Evolutionary conservation across 306 rosid species (phyloP).

Genomic region (Ziziphus jujuba): DNA sequence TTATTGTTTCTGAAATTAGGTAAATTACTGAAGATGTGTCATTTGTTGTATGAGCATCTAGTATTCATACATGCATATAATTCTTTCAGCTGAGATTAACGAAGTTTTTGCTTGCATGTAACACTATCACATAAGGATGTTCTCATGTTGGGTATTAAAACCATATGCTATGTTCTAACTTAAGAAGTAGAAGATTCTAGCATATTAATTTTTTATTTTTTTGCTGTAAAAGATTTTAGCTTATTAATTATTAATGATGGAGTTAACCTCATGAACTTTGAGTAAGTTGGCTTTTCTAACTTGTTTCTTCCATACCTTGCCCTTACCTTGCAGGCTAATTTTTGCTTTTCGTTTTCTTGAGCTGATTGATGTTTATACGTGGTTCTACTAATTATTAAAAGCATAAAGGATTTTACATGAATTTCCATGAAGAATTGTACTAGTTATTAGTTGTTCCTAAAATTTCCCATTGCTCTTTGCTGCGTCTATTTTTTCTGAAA

Average conservation of each 20-base stretch:
- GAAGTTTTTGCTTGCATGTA: neutral
- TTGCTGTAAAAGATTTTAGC: neutral
- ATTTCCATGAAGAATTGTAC: neutral
- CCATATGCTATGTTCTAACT: neutral
- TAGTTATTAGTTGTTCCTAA: neutral
- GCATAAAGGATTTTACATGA: no score
- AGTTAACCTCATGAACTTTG: neutral
- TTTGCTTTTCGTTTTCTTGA: neutral
- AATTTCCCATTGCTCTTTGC: neutral
- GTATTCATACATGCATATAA: neutral
- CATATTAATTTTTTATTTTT: no score
- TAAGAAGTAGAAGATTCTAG: neutral
- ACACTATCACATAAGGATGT: neutral
- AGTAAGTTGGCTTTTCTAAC: neutral
- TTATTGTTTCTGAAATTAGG: neutral
- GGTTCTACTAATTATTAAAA: neutral
- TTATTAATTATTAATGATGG: neutral
- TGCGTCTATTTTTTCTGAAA: neutral
- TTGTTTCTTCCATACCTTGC: neutral
- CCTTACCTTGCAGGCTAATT: neutral
- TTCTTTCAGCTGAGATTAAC: neutral
- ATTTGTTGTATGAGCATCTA: neutral
- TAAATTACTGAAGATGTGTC: no score
- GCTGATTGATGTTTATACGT: neutral
- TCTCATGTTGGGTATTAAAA: neutral